These are phyloP conservation scores for Boletus huronensis DNA, from an alignment of 768 basidiomycete genomes.

Conservation along the genomic window DNA sequence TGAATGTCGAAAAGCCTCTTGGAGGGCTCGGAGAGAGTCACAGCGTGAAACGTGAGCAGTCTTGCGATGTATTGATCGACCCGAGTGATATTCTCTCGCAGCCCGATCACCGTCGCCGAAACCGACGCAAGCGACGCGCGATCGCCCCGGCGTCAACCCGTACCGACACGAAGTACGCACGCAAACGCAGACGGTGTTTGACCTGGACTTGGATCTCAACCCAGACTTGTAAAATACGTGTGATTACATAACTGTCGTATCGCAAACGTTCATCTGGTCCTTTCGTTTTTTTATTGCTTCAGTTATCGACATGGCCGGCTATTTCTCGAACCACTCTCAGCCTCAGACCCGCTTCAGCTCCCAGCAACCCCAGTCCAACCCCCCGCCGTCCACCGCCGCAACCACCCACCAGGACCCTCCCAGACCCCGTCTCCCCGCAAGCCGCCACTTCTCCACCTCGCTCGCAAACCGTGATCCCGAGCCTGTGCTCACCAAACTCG, in stretches of 20 bases:
- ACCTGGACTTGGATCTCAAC: constrained; percentile 81
- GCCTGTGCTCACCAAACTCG: constrained; percentile 40
- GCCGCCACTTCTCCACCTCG: constrained; percentile 73
- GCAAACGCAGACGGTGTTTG: constrained; percentile 62
- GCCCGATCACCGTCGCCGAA: constrained; percentile 65
- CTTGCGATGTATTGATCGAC: constrained; percentile 1
- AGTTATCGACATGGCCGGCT: constrained; percentile 54
- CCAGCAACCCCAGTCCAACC: constrained; percentile 36
- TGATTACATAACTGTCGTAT: constrained; percentile 24
- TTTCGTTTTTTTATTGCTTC: constrained; percentile 22
- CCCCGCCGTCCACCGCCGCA: not conserved
- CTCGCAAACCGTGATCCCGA: constrained; percentile 38
- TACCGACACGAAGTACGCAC: constrained; percentile 69
- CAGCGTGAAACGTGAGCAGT: constrained; percentile 65
- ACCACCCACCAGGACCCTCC: constrained; percentile 18
- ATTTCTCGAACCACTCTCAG: constrained; percentile 81
- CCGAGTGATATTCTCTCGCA: constrained; percentile 26
- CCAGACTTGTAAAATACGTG: constrained; percentile 56
- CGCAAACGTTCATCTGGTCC: not conserved
- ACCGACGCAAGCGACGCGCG: constrained; percentile 42
- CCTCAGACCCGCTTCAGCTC: constrained; percentile 62
- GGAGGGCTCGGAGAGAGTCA: constrained; percentile 79
- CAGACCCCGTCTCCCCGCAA: constrained; percentile 52
- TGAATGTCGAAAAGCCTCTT: constrained; percentile 78
- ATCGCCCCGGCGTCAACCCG: constrained; percentile 55